These are phyloP conservation scores for Mollisiaceae sp. DNA, from an alignment of 2,329 filamentous ascomycete species.

Conservation along the genomic window DNA sequence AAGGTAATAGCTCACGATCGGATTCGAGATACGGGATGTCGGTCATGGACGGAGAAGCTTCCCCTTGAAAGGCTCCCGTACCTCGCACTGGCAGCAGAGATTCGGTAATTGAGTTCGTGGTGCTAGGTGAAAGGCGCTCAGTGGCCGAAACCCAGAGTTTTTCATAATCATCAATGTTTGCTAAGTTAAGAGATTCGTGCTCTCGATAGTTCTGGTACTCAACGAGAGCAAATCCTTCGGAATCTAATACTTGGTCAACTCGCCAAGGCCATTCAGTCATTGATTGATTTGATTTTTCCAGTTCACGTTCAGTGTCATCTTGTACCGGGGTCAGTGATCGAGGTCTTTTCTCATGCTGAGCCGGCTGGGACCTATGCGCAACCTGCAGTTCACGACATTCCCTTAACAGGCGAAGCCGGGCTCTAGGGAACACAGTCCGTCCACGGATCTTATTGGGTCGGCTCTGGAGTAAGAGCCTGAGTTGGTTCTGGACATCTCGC, in stretches of 20 bases:
- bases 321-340: background rate
- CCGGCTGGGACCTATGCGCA: background rate
- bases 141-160: background rate
- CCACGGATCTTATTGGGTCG: slow-evolving; percentile 17
- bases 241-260: background rate
- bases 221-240: background rate
- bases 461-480: slow-evolving; percentile 14
- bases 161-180: background rate
- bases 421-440: slow-evolving; percentile 3
- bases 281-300: background rate
- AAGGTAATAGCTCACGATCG: background rate
- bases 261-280: background rate
- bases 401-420: slow-evolving; percentile 14
- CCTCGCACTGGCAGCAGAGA: background rate
- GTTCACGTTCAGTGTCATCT: background rate
- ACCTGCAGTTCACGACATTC: slow-evolving; percentile 4
- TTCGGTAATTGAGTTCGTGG: background rate
- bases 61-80: background rate
- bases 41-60: background rate
- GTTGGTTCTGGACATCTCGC: slow-evolving; percentile 24
- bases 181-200: background rate
- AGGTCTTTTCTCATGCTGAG: background rate
- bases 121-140: background rate
- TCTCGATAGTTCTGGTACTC: background rate
- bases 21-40: background rate